These are phyloP conservation scores for Lipomyces sp. DNA, from an alignment of 805 yeast genomes.

Conservation along the genomic window DNA sequence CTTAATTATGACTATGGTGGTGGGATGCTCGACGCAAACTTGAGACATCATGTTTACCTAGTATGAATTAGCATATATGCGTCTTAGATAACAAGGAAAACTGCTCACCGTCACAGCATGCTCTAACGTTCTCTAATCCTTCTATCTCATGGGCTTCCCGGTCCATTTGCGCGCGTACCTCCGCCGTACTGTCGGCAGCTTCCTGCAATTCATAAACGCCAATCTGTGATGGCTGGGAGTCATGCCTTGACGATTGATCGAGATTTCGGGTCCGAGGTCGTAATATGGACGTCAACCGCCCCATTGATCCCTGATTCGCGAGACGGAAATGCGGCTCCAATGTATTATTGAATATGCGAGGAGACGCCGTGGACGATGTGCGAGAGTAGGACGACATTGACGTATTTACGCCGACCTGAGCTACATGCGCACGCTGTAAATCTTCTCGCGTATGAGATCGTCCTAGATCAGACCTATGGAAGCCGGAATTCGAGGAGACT, in stretches of 20 bases:
- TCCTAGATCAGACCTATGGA: not conserved
- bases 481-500: not conserved
- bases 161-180: constrained; percentile 18
- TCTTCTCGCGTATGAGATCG: not conserved
- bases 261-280: constrained; percentile 15
- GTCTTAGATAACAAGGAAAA: not conserved
- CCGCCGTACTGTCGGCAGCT: constrained; percentile 21
- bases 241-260: not conserved
- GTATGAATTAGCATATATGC: not conserved
- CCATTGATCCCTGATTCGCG: constrained; percentile 24
- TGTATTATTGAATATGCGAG: not conserved
- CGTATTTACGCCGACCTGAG: not conserved
- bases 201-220: constrained; percentile 9
- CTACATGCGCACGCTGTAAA: not conserved
- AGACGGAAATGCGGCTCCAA: not conserved
- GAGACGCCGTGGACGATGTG: not conserved
- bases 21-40: constrained; percentile 6
- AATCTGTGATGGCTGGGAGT: not conserved
- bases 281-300: constrained; percentile 19
- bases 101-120: constrained; percentile 43
- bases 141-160: constrained; percentile 50
- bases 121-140: constrained; percentile 51
- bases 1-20: not conserved
- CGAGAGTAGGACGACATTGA: not conserved
- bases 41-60: constrained; percentile 40